Conservation (phyloP, 2,329 filamentous ascomycete genomes). For the Thielaviopsis ethacetica region DNA sequence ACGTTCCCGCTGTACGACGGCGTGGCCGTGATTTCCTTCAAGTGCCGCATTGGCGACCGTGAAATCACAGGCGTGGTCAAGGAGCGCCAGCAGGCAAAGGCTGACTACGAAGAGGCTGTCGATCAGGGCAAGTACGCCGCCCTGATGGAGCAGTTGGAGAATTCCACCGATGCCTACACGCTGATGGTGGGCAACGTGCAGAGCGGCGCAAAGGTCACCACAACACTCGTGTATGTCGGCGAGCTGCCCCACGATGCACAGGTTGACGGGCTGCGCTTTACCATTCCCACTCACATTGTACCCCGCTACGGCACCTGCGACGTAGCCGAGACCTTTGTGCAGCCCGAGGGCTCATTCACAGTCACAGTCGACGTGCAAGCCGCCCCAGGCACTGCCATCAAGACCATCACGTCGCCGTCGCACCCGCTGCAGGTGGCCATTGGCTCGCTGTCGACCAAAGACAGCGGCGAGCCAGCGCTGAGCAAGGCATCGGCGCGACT, state of each 20-base stretch:
- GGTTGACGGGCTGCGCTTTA: constrained; percentile 51
- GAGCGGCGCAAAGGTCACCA: constrained; percentile 34
- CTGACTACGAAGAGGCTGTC: constrained; percentile 42
- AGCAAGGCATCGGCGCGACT: constrained; percentile 28
- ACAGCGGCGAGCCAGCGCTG: neutral
- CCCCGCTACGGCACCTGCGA: constrained; percentile 42
- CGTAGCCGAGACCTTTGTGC: neutral
- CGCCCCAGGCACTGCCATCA: constrained; percentile 37
- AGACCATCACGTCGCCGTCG: constrained; percentile 47
- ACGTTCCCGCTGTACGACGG: constrained; percentile 59
- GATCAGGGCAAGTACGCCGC: constrained; percentile 43
- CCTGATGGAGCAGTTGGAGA: constrained; percentile 43
- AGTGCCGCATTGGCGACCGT: constrained; percentile 43
- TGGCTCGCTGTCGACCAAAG: constrained; percentile 34
- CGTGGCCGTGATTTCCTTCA: constrained; percentile 51
- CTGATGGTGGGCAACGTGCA: constrained; percentile 54
- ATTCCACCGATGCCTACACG: constrained; percentile 49
- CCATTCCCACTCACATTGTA: constrained; percentile 49
- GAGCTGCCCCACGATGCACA: constrained; percentile 59
- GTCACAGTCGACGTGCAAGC: constrained; percentile 26
- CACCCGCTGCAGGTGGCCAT: constrained; percentile 51
- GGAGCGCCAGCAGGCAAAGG: constrained; percentile 43
- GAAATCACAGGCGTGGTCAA: constrained; percentile 50
- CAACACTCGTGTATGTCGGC: constrained; percentile 50
- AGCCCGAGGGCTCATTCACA: constrained; percentile 7